Percentiles rank a stretch among this genome's conserved stretches.
Conservation (phyloP, 2,329 filamentous ascomycete species). For the Neonectria ditissima region DNA sequence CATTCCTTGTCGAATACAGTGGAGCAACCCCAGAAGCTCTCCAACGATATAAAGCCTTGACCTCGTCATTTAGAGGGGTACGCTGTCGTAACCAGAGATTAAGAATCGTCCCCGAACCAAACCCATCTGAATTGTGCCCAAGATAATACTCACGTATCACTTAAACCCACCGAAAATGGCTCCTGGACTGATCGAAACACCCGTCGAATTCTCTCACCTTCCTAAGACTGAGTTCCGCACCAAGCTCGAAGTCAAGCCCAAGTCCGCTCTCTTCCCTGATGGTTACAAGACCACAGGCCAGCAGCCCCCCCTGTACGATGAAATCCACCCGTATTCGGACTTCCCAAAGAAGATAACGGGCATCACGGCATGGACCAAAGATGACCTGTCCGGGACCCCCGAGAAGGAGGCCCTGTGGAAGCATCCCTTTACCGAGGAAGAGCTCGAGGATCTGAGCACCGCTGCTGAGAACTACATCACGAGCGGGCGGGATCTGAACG, state of each 20-base stretch:
- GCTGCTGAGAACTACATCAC: constrained; percentile 14
- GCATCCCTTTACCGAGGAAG: constrained; percentile 69
- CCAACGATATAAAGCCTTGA: constrained; percentile 1
- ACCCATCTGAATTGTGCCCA: constrained; percentile 2
- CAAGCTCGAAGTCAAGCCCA: constrained; percentile 8
- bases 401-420: constrained; percentile 71
- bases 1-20: constrained; percentile 1
- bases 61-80: constrained; percentile 1
- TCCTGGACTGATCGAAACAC: background rate
- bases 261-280: constrained; percentile 56
- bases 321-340: constrained; percentile 73
- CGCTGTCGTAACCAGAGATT: background rate
- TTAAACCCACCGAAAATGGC: constrained; percentile 2
- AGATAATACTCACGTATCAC: constrained; percentile 1
- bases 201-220: constrained; percentile 3
- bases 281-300: constrained; percentile 73
- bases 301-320: constrained; percentile 74
- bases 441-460: constrained; percentile 8
- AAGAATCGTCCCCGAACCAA: background rate
- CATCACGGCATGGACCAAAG: constrained; percentile 77
- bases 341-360: constrained; percentile 80
- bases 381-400: constrained; percentile 71
- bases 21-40: constrained; percentile 4
- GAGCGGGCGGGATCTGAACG: constrained; percentile 22
- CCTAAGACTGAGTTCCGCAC: constrained; percentile 2